Evolutionary conservation across 2,329 filamentous ascomycete species (phyloP).

Genomic region (Pseudopyricularia javanii): DNA sequence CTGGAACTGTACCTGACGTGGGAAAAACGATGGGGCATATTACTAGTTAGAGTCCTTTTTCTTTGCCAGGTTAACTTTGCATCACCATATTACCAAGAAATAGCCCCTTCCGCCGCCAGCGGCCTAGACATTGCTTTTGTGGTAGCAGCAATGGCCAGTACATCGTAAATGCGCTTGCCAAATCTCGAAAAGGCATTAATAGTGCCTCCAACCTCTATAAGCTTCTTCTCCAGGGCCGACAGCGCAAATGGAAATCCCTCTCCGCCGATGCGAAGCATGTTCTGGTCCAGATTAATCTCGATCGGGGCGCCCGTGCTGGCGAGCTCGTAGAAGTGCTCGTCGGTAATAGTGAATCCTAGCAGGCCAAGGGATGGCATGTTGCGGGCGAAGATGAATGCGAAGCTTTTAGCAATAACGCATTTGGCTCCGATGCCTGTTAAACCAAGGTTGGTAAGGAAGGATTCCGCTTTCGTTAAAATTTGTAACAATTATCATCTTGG

Average conservation of each 20-base stretch:
- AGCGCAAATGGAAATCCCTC: constrained; percentile 19
- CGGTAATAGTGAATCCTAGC: constrained; percentile 24
- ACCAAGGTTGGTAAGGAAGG: background rate
- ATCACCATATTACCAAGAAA: background rate
- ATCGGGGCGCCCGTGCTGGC: constrained; percentile 21
- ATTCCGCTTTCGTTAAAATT: no score
- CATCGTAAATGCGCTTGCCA: constrained; percentile 20
- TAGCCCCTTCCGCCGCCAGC: background rate
- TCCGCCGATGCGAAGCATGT: constrained; percentile 11
- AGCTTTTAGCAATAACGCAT: constrained; percentile 29
- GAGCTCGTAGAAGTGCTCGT: constrained; percentile 23
- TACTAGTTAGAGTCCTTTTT: no score
- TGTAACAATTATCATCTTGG: no score
- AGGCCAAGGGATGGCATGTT: constrained; percentile 32
- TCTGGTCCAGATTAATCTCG: constrained; percentile 18
- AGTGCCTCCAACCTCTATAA: constrained; percentile 23
- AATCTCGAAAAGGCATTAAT: constrained; percentile 24
- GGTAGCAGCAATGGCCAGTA: background rate
- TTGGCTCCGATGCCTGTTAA: constrained; percentile 17
- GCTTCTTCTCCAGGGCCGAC: constrained; percentile 23
- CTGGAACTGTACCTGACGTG: no score
- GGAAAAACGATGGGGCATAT: no score
- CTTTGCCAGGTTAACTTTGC: no score
- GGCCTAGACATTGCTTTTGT: background rate
- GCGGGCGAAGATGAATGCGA: constrained; percentile 31